A percentile compares a stretch with the other conserved stretches of the same genome.
These are phyloP conservation scores for Nadsonia starkeyi-henricii DNA, from an alignment of 1,139 yeast genomes.

Conservation along the genomic window DNA sequence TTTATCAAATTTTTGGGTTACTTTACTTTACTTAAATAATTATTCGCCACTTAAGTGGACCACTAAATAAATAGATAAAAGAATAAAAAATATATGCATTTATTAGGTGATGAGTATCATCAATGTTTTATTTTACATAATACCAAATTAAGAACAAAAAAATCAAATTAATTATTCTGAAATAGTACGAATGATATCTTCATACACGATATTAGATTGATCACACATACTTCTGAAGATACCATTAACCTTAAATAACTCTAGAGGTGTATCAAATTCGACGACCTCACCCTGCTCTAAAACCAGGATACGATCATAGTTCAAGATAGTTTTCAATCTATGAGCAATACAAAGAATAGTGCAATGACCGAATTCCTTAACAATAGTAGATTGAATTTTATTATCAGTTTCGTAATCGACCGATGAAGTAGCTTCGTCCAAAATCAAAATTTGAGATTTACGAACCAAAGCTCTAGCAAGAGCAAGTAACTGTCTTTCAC, in stretches of 20 bases:
- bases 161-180: no score
- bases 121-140: no score
- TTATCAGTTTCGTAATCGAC: slow-evolving; percentile 70
- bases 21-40: no score
- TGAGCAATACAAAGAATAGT: slow-evolving; percentile 74
- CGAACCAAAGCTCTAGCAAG: slow-evolving; percentile 70
- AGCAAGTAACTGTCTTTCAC: slow-evolving; percentile 64
- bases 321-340: slow-evolving; percentile 51
- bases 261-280: slow-evolving; percentile 36
- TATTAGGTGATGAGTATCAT: no score
- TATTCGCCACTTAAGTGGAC: no score
- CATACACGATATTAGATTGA: slow-evolving; percentile 32
- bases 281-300: slow-evolving; percentile 46
- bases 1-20: no score
- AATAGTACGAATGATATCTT: slow-evolving; percentile 19
- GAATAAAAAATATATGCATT: no score
- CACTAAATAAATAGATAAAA: no score
- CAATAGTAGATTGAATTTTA: slow-evolving; percentile 51
- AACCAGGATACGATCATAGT: slow-evolving; percentile 52
- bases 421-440: slow-evolving; percentile 76
- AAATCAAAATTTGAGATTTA: slow-evolving; percentile 46
- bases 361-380: slow-evolving; percentile 45
- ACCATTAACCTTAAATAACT: slow-evolving; percentile 31
- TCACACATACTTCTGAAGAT: slow-evolving; percentile 46
- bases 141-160: no score